Base-by-base conservation (phyloP, 257 asterid species). In the Nicotiana attenuata region DNA sequence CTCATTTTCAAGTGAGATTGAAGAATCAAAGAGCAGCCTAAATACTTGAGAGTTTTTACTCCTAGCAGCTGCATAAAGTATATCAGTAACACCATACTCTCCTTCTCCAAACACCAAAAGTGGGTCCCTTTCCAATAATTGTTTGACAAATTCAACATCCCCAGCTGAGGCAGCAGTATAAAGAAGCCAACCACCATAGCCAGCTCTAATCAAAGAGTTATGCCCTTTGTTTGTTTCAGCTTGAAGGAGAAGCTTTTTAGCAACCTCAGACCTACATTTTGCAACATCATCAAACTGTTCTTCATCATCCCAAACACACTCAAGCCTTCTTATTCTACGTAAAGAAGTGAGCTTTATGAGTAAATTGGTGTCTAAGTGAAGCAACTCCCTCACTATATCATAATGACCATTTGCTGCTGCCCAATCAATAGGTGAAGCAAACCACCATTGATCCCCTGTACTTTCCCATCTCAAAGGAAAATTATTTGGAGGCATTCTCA, bases 321-420 rank as follows among this genome's bases (percentile, higher is more conserved):
- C 98, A 13, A 96, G 97, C 16, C 97, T 89, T 24, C 95, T 92
- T 78, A 92, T 90, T 85, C 99, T 84, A 1, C 96, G 90, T 28
- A 96, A 90, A 15, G 98, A 96, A 3, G 97, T 94, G 3, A 96
- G 92, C 10, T 96, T 96, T 82, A 94, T 89, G 45, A 96, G 88
- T n/a, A 92, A 97, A 80, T 91, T 92, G 0, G 97, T 87, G 88
- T 96, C 99, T 14, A 96, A 73, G 84, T 92, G 88, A 55, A 96
- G 92, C 11, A 96, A 90, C 91, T 96, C 97, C 2, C 92, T 83
- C 5, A 96, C 99, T 14, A 94, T 28, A 81, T 94, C 97, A 84
- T 92, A 96, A 82, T 94, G 98, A 14, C 98, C 98, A 82, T 96
- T 96, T 5, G 99, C 99, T 35, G 98, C 97, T 1, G 99, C 99